Evolutionary conservation across 495 filamentous ascomycete species (phyloP), one percentile per base, ranked within the genome.

Genomic region (Hyaloscypha hepaticicola): DNA sequence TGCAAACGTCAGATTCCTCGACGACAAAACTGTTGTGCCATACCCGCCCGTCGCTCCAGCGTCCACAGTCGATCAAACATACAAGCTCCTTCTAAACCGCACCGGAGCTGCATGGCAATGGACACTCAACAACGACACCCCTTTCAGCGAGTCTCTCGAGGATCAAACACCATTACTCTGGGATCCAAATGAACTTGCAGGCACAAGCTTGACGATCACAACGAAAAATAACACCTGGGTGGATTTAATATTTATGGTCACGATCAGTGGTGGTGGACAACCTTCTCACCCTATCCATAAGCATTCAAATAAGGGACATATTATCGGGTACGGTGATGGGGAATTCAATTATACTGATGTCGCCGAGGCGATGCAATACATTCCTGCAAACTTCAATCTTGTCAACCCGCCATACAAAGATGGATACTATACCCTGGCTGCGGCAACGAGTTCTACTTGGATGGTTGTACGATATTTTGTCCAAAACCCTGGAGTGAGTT

Each of bases 201-300:
- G 69, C 3, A 74, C 76, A 29, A 74, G 80, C 26, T 65, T 81
- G 24, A 78, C 73, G 49, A 79, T 85, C 57, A 66, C 70, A 21
- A 86, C 79, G 25, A 68, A 68, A 28, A 83, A 82, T 60, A 73
- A 74, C 55, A 78, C 76, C 4, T 84, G 83, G 82, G 77, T 88
- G 7, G 85, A 88, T 65, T 53, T 88, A n/a, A 74, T 88, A 41
- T 72, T 85, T 38, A 70, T 76, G 41, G 71, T 78, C 5, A 61
- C 56, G 16, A 67, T 71, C 1, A 34, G 28, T 34, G 56, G 52
- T 9, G 68, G 76, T 8, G 61, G 79, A 5, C 77, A 82, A 65
- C 74, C 77, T 0, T 72, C 79, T 38, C 86, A 88, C 61, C 80
- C 82, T 0, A 82, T 88, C 57, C 85, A 88, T 74, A 88, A 88